phyloP scores from a whole-genome alignment of 1,284 basidiomycete genomes.

The Papiliotrema laurentii region DNA sequence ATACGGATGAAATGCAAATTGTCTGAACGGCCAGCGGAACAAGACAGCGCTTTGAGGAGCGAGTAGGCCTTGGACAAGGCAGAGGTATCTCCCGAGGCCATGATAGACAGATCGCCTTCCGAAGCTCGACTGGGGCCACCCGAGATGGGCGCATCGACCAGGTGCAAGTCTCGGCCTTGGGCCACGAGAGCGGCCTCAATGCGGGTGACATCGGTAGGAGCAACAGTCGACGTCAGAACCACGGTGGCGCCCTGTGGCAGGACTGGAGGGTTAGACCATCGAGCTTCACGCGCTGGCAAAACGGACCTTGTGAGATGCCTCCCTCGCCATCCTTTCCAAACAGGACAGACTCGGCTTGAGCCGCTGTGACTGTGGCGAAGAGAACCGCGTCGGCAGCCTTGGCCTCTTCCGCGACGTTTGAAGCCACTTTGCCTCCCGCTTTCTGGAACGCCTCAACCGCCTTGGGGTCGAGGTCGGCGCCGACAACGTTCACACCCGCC shows the following conservation, averaged over 20 bases:
- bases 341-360: constrained; percentile 22
- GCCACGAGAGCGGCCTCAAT: constrained; percentile 18
- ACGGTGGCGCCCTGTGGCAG: constrained; percentile 29
- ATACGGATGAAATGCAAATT: constrained; percentile 40
- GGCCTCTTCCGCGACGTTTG: constrained; percentile 11
- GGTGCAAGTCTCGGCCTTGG: constrained; percentile 15
- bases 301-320: constrained; percentile 19
- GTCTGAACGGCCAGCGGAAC: constrained; percentile 7
- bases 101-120: constrained; percentile 37
- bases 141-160: constrained; percentile 44
- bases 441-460: constrained; percentile 11
- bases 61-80: constrained; percentile 20
- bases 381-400: constrained; percentile 20
- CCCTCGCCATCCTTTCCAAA: constrained; percentile 16
- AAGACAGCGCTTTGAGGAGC: constrained; percentile 30
- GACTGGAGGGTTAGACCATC: constrained; percentile 8
- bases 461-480: constrained; percentile 12
- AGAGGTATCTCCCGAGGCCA: constrained; percentile 30
- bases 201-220: constrained; percentile 27
- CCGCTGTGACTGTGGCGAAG: constrained; percentile 20
- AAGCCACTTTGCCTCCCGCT: constrained; percentile 18
- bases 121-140: constrained; percentile 37
- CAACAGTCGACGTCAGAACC: constrained; percentile 43
- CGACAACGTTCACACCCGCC: constrained; percentile 18
- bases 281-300: too few relatives aligned